Evolutionary conservation across 2,329 filamentous ascomycete genomes (phyloP), one percentile per base, ranked within the genome.

Genomic region (Fusarium sp.): DNA sequence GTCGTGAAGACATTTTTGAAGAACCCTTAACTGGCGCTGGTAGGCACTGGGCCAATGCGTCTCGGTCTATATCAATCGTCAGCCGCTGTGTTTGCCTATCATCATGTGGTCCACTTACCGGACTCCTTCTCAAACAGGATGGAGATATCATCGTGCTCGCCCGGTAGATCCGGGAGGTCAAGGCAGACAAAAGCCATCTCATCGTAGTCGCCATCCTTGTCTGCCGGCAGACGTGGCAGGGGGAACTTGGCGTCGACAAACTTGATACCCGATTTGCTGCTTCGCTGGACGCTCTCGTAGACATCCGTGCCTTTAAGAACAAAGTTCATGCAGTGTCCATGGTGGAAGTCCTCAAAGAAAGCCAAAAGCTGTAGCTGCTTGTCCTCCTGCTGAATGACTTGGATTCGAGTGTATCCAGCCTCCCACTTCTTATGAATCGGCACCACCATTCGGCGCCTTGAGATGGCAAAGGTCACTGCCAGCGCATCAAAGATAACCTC

Each of bases 401-500:
- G 95, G 9, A 98, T 86, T 38, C 95, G 91, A 10, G 94, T 94
- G 40, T 88, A 89, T n/a, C 88, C 91, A 3, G 95, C 94, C 80
- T 97, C 95, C 94, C 94, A 97, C 82, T 97, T 97, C 84, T 98
- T 97, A 85, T 97, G 94, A 74, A 98, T 96, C 0, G 94, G 94
- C 18, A 97, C 94, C 14, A 98, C 94, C 92, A 95, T 97, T 74
- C 94, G 90, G 58, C 94, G 91, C 33, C 95, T 91, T 2, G 95
- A 92, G 74, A 98, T 97, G 67, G 93, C 91, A 81, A 98, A 94
- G 0, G 91, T 91, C 9, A 89, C 86, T 7, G 94, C 94, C 62
- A 94, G 83, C 8, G 91, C 91, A 79, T 95, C 93, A 75, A 92
- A 95, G 9, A 93, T 84, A 18, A 98, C 94, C 29, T 87, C 87